Base-by-base conservation (phyloP, 148 eudicot genomes). In the Vaccinium macrocarpon region DNA sequence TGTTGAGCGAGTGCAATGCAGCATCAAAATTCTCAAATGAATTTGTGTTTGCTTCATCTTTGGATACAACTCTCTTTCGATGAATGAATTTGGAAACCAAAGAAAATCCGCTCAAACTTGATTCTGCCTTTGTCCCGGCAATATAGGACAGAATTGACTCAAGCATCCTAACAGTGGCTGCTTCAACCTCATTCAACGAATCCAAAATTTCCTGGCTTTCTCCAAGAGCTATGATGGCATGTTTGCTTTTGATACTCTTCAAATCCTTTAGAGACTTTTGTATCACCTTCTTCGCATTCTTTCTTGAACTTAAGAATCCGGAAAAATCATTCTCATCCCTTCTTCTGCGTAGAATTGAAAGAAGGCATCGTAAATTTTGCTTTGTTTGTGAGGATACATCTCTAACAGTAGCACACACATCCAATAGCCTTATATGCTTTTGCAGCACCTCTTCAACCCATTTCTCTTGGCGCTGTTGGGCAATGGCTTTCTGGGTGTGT, bases 21-120 rank as follows among this genome's bases (percentile, higher is more conserved):
- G 73, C 88, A 85, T 88, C 92, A 68, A 89, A 35, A 2, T 73
- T 70, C 19, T 88, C 88, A 66, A 88, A 89, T 46, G 21, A 83
- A 25, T 78, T 87, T 49, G 9, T 29, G 0, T 19, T 35, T 42
- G 74, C 55, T 11, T 32, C 76, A 85, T 62, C 83, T 82, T 70
- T 42, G n/a, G 8, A 50, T 82, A 19, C 51, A 4, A 8, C 10
- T 16, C n/a, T 59, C 8, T 52, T 73, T 19, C 81, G 64, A 1
- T 74, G 71, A 51, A 76, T 27, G 18, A 80, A 16, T 56, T 80
- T 80, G 48, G 72, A 72, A 48, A 59, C 61, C 51, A 74, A 50
- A 50, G 84, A 82, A 76, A 76, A 11, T 42, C 6, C n/a, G 0
- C 62, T 27, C 42, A 13, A 42, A 8, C 70, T 79, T 35, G 82